Evolutionary conservation across 352 stramenopile genomes (phyloP).

Genomic region (Phytophthora crassamura): DNA sequence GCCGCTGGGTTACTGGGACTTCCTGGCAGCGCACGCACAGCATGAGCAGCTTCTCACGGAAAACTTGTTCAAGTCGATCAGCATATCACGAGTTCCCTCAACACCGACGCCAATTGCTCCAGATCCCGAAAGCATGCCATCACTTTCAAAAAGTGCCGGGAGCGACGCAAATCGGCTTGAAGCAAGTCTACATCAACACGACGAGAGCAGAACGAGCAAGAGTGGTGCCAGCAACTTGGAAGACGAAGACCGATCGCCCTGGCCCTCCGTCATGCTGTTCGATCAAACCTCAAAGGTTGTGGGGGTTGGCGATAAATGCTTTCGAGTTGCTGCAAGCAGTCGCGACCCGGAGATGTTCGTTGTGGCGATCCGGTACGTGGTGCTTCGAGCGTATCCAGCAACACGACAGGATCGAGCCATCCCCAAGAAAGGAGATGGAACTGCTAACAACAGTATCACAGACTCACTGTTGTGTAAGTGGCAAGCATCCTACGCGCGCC

Average conservation of each 20-base stretch:
- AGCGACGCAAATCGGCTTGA: slow-evolving; percentile 3
- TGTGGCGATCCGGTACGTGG: slow-evolving; percentile 43
- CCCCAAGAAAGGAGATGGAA: slow-evolving; percentile 13
- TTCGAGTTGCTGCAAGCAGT: slow-evolving; percentile 50
- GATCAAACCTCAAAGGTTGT: slow-evolving; percentile 48
- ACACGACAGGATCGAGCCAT: slow-evolving; percentile 43
- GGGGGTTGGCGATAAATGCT: slow-evolving; percentile 56
- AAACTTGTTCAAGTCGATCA: slow-evolving; percentile 52
- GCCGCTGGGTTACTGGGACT: slow-evolving; percentile 70
- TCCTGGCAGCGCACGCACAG: slow-evolving; percentile 53
- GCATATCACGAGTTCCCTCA: slow-evolving; percentile 20
- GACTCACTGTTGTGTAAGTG: slow-evolving; percentile 26
- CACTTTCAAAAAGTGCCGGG: slow-evolving; percentile 3
- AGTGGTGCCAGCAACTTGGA: slow-evolving; percentile 8
- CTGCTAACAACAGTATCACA: slow-evolving; percentile 17
- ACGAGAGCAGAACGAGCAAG: slow-evolving; percentile 6
- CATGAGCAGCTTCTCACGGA: slow-evolving; percentile 55
- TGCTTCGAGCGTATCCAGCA: slow-evolving; percentile 28
- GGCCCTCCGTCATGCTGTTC: slow-evolving; percentile 49
- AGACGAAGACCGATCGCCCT: slow-evolving; percentile 25
- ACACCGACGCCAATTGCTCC: neutral
- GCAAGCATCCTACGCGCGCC: slow-evolving; percentile 52
- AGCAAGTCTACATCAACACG: slow-evolving; percentile 2
- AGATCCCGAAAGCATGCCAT: neutral
- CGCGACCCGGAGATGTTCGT: slow-evolving; percentile 63